phyloP scores from a whole-genome alignment of 179 eudicot species.

The Drosera spatulata region DNA sequence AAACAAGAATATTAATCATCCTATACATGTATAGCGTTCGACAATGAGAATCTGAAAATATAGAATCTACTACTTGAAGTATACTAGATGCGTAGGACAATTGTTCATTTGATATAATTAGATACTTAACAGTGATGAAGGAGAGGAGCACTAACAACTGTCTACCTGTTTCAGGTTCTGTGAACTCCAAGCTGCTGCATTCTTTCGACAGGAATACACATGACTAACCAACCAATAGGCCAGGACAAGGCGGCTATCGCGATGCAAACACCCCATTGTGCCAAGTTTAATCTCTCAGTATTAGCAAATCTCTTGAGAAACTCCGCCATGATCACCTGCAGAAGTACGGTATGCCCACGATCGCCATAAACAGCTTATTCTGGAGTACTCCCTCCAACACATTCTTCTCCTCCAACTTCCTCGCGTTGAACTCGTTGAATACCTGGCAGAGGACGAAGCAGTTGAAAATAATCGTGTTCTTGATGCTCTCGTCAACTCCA shows the following conservation, averaged over 20 bases:
- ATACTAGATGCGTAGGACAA: no score
- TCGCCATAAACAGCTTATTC: slow-evolving; percentile 15
- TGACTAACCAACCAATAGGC: slow-evolving; percentile 1
- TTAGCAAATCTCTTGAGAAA: slow-evolving; percentile 12
- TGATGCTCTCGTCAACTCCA: slow-evolving; percentile 2
- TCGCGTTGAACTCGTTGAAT: slow-evolving; percentile 18
- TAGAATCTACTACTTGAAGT: no score
- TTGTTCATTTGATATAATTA: no score
- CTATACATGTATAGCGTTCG: no score
- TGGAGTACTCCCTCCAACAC: slow-evolving; percentile 14
- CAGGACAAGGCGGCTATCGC: slow-evolving; percentile 6
- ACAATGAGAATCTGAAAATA: no score
- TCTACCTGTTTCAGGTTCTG: no score
- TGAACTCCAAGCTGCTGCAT: no score
- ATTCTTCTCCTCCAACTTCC: slow-evolving; percentile 22
- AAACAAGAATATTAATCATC: no score
- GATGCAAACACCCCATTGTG: slow-evolving; percentile 14
- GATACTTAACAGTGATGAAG: no score
- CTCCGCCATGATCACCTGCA: slow-evolving; percentile 25
- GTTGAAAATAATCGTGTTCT: slow-evolving; percentile 13
- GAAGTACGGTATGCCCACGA: slow-evolving; percentile 12
- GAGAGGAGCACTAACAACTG: no score
- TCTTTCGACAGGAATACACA: neutral
- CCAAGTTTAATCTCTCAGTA: slow-evolving; percentile 14
- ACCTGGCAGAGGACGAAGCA: slow-evolving; percentile 16